phyloP scores from a whole-genome alignment of 1,284 basidiomycete species.

The Ganoderma resinaceum region DNA sequence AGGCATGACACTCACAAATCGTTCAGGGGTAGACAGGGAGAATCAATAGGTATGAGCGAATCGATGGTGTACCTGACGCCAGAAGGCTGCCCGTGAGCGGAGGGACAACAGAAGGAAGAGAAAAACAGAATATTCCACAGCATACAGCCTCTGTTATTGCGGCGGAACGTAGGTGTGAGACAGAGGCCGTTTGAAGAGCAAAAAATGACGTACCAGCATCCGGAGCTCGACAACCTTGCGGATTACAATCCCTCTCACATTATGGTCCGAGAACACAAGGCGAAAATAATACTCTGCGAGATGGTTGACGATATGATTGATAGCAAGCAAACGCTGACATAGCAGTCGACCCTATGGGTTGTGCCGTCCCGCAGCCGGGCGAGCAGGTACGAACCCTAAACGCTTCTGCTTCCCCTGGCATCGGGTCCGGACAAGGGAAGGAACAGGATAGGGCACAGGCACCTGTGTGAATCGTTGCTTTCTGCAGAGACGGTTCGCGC shows the following conservation, averaged over 20 bases:
- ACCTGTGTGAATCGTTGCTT: not conserved
- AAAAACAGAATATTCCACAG: not conserved
- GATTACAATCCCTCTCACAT: not conserved
- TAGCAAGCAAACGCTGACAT: not conserved
- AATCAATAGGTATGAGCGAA: not conserved
- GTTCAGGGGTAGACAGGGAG: not conserved
- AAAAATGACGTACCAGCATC: not conserved
- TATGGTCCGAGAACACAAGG: not conserved
- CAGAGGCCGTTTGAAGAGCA: too few relatives aligned
- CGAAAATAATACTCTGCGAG: not conserved
- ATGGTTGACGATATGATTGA: not conserved
- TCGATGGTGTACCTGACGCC: constrained; percentile 3
- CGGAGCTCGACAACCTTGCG: not conserved
- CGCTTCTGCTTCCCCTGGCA: not conserved
- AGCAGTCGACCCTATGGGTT: not conserved
- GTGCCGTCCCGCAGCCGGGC: not conserved
- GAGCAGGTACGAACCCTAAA: not conserved
- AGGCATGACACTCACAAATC: not conserved
- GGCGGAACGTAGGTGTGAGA: not conserved
- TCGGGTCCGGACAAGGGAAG: not conserved
- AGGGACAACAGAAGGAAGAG: not conserved
- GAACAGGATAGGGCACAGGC: not conserved
- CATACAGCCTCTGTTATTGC: not conserved
- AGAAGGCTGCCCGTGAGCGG: not conserved
- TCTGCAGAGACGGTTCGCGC: not conserved